A percentile compares a stretch with the other conserved stretches of the same genome.
phyloP scores from a whole-genome alignment of 2,329 filamentous ascomycete genomes.

The Aureobasidium sp. region DNA sequence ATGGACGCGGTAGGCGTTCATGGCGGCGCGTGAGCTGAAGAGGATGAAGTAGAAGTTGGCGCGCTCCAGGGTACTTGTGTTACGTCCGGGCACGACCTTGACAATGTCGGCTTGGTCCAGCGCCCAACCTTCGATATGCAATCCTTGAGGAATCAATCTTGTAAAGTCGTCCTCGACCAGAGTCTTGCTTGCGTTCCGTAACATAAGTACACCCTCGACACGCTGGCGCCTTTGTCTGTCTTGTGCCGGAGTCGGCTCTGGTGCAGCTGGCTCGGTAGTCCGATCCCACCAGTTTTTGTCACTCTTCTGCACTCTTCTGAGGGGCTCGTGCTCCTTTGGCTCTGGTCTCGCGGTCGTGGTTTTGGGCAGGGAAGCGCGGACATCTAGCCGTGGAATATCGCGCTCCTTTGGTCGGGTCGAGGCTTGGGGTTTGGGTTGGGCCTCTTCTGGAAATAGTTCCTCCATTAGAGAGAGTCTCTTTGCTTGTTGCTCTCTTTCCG shows the following conservation, averaged over 20 bases:
- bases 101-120: constrained; percentile 45
- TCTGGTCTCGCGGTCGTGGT: not conserved
- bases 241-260: not conserved
- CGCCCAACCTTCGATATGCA: constrained; percentile 58
- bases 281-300: not conserved
- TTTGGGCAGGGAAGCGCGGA: not conserved
- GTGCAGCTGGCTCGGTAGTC: not conserved
- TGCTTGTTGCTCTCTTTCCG: not conserved
- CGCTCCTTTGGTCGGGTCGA: constrained; percentile 20
- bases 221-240: not conserved
- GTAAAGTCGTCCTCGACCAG: constrained; percentile 62
- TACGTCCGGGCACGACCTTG: constrained; percentile 54
- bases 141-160: constrained; percentile 52
- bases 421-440: constrained; percentile 16
- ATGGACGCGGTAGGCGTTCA: constrained; percentile 51
- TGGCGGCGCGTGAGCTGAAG: constrained; percentile 53
- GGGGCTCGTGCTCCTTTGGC: too few species aligned
- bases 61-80: constrained; percentile 54
- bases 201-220: constrained; percentile 40
- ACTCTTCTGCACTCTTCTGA: not conserved
- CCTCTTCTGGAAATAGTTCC: constrained; percentile 48
- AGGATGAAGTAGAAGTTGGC: constrained; percentile 59
- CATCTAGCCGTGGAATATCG: constrained; percentile 26
- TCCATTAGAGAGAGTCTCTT: constrained; percentile 33
- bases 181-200: constrained; percentile 50